Conservation (phyloP, 345 rosid genomes). For the Jatropha curcas region DNA sequence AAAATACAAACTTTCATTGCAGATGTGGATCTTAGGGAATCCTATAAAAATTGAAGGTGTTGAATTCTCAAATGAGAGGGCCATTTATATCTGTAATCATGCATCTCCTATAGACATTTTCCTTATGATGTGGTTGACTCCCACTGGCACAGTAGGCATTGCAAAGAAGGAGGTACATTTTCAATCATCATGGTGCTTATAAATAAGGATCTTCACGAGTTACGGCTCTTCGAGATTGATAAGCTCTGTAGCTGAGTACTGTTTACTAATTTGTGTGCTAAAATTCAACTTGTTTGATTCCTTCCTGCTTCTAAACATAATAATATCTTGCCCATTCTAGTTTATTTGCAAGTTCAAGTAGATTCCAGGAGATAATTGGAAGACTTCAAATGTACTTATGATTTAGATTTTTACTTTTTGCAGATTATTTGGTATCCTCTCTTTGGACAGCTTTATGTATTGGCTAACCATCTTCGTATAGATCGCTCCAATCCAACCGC, state of each 20-base stretch:
- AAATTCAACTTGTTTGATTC: neutral
- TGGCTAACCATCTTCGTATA: constrained; percentile 53
- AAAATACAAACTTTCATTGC: constrained; percentile 24
- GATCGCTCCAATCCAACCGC: constrained; percentile 51
- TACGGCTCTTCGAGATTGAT: neutral
- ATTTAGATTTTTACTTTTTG: neutral
- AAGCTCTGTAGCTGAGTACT: neutral
- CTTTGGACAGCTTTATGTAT: constrained; percentile 53
- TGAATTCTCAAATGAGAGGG: constrained; percentile 47
- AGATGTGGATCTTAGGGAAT: constrained; percentile 68
- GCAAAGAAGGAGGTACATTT: constrained; percentile 55
- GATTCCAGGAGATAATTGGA: neutral
- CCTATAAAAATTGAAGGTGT: constrained; percentile 49
- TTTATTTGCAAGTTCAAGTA: neutral
- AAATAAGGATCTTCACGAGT: too few species aligned
- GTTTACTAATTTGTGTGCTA: neutral
- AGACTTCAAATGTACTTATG: neutral
- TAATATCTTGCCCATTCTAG: neutral
- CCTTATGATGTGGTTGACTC: constrained; percentile 58
- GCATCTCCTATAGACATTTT: constrained; percentile 58
- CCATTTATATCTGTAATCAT: constrained; percentile 56
- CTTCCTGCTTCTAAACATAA: neutral
- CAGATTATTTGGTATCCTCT: constrained; percentile 62
- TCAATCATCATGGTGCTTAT: neutral
- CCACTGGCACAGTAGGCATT: constrained; percentile 55